Conservation (phyloP, 2,329 filamentous ascomycete genomes). For the Tolypocladium endophyticum region DNA sequence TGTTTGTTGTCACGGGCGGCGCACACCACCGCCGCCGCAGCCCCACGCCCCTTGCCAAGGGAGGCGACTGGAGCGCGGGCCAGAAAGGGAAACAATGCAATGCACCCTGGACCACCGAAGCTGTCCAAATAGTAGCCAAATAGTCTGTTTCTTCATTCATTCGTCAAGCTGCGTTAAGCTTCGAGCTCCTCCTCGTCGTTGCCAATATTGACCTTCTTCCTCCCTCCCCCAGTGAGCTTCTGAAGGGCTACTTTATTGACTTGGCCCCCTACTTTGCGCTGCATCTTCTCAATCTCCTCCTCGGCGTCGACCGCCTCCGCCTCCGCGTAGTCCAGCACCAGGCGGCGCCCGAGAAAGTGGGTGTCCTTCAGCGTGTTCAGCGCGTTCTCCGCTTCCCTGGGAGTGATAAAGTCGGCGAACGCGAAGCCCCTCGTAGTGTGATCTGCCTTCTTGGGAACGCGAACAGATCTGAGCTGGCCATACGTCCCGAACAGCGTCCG, state of each 20-base stretch:
- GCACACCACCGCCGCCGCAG: neutral
- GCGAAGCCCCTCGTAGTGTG: conserved; percentile 83
- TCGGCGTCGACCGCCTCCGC: conserved; percentile 85
- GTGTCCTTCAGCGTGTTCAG: conserved; percentile 87
- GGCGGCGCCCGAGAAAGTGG: conserved; percentile 78
- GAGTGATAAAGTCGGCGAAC: conserved; percentile 90
- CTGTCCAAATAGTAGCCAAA: conserved; percentile 11
- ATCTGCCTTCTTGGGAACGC: conserved; percentile 92
- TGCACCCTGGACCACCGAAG: conserved; percentile 2
- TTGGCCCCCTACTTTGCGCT: conserved; percentile 87
- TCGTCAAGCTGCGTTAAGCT: conserved; percentile 11
- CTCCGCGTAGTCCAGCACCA: conserved; percentile 87
- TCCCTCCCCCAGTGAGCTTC: conserved; percentile 70
- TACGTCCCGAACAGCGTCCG: conserved; percentile 78
- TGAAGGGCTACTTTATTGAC: conserved; percentile 84
- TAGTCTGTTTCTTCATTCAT: conserved; percentile 8
- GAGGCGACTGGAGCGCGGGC: conserved; percentile 4
- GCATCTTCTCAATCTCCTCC: conserved; percentile 93
- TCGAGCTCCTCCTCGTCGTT: conserved; percentile 53
- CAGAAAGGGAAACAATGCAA: conserved; percentile 2
- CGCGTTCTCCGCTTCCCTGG: conserved; percentile 81
- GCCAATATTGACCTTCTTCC: conserved; percentile 82
- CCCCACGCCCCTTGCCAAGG: conserved; percentile 7
- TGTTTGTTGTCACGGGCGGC: conserved; percentile 1
- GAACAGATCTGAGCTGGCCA: conserved; percentile 83